Evolutionary conservation across 2,329 filamentous ascomycete genomes (phyloP), one percentile per base, ranked within the genome.

Genomic region (Dichotomopilus funicola): DNA sequence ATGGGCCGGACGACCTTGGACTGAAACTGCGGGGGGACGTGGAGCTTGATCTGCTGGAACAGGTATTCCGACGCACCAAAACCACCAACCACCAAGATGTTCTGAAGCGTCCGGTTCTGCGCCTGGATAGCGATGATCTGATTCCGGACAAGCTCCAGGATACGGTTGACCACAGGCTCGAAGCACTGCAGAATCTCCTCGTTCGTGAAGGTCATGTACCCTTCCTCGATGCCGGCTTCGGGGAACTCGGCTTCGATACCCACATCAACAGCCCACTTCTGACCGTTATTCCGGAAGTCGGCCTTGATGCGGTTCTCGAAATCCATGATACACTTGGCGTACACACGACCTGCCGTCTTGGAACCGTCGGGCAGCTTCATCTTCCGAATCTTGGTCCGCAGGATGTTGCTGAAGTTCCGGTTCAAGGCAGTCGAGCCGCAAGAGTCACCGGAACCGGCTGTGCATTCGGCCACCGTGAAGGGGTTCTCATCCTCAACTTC

Each of bases 291-390:
- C 62, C 94, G 85, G 86, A 99, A 99, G 72, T 97, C 94, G 49
- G 94, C 94, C 80, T 99, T 99, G 81, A 99, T 96, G 71, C 94
- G 81, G 81, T 97, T 97, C 78, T 99, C 94, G 67, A 99, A 99
- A 74, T 99, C 94, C 92, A 97, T 97, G 73, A 99, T 97, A 72
- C 92, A 97, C 77, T 97, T 97, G 63, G 92, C 92, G 72, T 97
- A 97, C 53, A 99, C 94, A 72, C 92, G 91, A 44, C 92, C 92
- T n/a, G 94, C 92, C 2, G 91, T 97, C 75, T 92, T 95, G 64
- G 92, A 96, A 47, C 91, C 92, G 68, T 97, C 92, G 1, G 94
- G 91, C 46, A 99, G 79, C 75, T 97, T 97, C 94, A 97, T 97
- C 79, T 97, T 97, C 64, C 92, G 83, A 66, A 99, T 97, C 79